Evolutionary conservation across 306 rosid species (phyloP).

Genomic region (Glycine soja): DNA sequence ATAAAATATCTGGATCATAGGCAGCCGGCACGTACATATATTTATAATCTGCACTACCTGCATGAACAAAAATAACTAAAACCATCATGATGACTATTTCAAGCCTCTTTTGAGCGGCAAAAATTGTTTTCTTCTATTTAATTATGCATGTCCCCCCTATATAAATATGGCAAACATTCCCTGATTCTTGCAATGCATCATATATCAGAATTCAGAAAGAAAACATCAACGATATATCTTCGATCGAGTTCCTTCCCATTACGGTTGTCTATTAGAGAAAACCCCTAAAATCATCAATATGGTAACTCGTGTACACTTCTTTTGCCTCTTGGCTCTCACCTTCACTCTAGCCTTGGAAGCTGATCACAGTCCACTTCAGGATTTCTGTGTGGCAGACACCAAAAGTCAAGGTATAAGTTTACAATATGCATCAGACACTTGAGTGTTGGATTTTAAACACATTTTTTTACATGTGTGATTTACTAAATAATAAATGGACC

Average conservation of each 20-base stretch:
- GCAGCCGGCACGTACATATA: not conserved
- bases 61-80: not conserved
- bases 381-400: slow-evolving; percentile 20
- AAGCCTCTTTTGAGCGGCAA: slow-evolving; percentile 2
- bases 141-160: not conserved
- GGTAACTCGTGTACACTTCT: too few relatives aligned
- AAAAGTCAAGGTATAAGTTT: not conserved
- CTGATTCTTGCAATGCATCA: too few relatives aligned
- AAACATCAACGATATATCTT: too few relatives aligned
- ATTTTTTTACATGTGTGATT: too few relatives aligned
- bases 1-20: not conserved
- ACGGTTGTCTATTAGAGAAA: too few relatives aligned
- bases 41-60: not conserved
- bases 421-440: not conserved
- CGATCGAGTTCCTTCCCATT: too few relatives aligned
- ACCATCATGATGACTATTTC: not conserved
- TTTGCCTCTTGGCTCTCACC: too few relatives aligned
- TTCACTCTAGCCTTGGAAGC: not conserved
- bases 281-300: too few relatives aligned
- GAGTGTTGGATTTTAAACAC: too few relatives aligned
- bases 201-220: too few relatives aligned
- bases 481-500: too few relatives aligned
- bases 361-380: not conserved
- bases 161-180: too few relatives aligned
- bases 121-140: not conserved